Evolutionary conservation across 2,329 filamentous ascomycete species (phyloP).

Genomic region (Conoideocrella luteorostrata): DNA sequence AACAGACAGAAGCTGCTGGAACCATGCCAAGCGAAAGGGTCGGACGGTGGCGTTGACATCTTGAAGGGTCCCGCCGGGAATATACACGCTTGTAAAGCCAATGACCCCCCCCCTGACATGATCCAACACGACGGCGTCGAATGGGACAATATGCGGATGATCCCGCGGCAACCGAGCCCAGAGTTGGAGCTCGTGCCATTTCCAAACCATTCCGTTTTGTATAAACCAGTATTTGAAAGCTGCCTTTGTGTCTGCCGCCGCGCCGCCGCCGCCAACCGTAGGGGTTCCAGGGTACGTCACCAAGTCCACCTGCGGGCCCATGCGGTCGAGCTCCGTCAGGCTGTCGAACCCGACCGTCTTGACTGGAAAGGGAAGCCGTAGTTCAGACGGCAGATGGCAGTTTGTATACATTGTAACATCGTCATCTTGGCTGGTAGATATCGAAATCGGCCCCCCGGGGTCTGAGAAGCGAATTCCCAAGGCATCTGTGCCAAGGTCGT

Average conservation of each 20-base stretch:
- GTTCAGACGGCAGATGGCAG: conserved; percentile 16
- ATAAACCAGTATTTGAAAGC: conserved; percentile 31
- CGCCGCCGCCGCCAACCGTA: background rate
- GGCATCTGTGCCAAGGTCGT: conserved; percentile 13
- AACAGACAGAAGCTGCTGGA: conserved; percentile 28
- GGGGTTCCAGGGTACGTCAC: conserved; percentile 11
- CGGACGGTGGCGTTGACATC: conserved; percentile 18
- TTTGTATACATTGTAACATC: conserved; percentile 20
- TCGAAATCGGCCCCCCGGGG: conserved; percentile 9
- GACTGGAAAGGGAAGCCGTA: conserved; percentile 12
- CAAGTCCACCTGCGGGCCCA: conserved; percentile 21
- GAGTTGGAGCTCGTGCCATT: conserved; percentile 30
- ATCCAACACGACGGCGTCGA: conserved; percentile 28
- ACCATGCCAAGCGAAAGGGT: conserved; percentile 28
- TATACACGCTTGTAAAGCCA: conserved; percentile 14
- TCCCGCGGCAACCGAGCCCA: conserved; percentile 25
- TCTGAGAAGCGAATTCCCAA: conserved; percentile 17
- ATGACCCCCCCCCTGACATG: conserved; percentile 23
- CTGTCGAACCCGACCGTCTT: conserved; percentile 12
- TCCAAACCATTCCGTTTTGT: conserved; percentile 11
- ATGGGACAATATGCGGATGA: conserved; percentile 29
- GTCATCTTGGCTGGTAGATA: conserved; percentile 18
- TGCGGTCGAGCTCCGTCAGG: conserved; percentile 22
- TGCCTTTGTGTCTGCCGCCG: conserved; percentile 10
- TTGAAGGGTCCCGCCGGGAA: conserved; percentile 26